Base-by-base conservation (phyloP, 768 basidiomycete genomes). In the Boletus edulis region DNA sequence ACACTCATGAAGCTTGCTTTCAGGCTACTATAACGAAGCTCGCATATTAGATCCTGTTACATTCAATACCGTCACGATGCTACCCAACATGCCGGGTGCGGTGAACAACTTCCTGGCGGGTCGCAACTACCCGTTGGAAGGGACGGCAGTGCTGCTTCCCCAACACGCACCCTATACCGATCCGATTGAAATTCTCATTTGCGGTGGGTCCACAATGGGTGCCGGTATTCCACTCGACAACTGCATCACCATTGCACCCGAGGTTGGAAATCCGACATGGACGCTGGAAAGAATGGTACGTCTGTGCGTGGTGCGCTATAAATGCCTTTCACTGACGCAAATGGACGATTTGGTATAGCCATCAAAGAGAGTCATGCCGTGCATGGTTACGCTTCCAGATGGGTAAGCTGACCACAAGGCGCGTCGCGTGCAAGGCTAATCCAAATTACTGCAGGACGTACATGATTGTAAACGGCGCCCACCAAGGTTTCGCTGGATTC, bases 1-100 rank as follows among this genome's bases (percentile, higher is more conserved):
- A 2, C 11, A 24, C 46, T 49, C 29, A 50, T 37, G 13, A 3
- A 13, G 44, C 1, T 15, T n/a, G 3, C 5, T 13, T 35, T 29
- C 55, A 89, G 87, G 77, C 0, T 91, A 91, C 64, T 91, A 84
- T 72, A 91, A 92, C 57, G 86, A 91, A 68, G 90, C 89, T 1
- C 83, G 89, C 15, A 81, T 91, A 56, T 73, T 91, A 27, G 79
- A 91, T 54, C 83, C 86, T 0, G 73, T 65, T 12, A 87, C 81
- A 1, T 89, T 91, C 58, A 69, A 76, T 18, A 91, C 89, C 0
- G 67, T 83, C 51, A 70, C 70, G 7, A 69, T 73, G 7, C 69
- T 91, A 6, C 90, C 90, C 15, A 89, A 89, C 60, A 83, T 87
- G 58, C 89, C 90, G 0, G 89, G 85, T 0, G 76, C 84, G 0